Conservation (phyloP, 805 yeast species). For the Candida andamanensis region DNA sequence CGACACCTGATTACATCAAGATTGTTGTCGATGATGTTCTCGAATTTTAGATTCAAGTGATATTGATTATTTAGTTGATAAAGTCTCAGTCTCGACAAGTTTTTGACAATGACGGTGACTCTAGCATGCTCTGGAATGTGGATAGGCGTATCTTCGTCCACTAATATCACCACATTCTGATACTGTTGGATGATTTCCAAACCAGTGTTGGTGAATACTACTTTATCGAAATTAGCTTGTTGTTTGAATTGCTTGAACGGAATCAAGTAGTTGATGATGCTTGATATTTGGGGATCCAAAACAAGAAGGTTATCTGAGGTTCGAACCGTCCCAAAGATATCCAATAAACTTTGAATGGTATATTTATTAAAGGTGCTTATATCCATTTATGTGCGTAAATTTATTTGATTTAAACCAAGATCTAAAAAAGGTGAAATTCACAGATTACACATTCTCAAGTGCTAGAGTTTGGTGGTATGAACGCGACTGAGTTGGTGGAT, state of each 20-base stretch:
- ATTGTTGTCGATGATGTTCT: slow-evolving; percentile 5
- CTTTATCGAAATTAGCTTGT: slow-evolving; percentile 44
- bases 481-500: no score
- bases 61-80: slow-evolving; percentile 24
- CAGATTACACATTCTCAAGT: no score
- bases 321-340: slow-evolving; percentile 15
- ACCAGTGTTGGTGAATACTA: slow-evolving; percentile 41
- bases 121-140: slow-evolving; percentile 11
- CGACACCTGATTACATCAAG: slow-evolving; percentile 6
- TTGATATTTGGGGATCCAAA: slow-evolving; percentile 44
- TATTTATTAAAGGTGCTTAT: slow-evolving; percentile 4
- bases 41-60: slow-evolving; percentile 9
- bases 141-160: slow-evolving; percentile 7
- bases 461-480: no score
- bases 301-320: slow-evolving; percentile 28
- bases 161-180: slow-evolving; percentile 11
- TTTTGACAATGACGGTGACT: slow-evolving; percentile 29
- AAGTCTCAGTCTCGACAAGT: slow-evolving; percentile 28
- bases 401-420: no score
- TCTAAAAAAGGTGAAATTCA: no score
- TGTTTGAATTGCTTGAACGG: slow-evolving; percentile 51
- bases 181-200: slow-evolving; percentile 9
- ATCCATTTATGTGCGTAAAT: no score
- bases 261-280: slow-evolving; percentile 48
- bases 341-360: slow-evolving; percentile 7